Conservation (phyloP, 116 monocot species). For the Dioscorea cayenensis region DNA sequence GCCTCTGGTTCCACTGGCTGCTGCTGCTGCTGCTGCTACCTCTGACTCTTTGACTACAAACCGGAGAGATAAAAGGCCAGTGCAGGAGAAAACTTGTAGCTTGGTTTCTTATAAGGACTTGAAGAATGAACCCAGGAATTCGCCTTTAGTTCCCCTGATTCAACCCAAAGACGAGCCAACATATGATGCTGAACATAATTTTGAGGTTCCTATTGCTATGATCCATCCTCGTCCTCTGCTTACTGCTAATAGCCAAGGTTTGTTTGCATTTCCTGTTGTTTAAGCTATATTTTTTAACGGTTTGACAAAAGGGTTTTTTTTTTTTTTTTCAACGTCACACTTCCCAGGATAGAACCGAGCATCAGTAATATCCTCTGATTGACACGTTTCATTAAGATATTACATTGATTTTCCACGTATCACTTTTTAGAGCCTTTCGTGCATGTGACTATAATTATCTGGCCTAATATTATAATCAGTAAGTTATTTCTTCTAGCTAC, state of each 20-base stretch:
- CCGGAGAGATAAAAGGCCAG: background rate
- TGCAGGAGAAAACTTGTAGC: constrained; percentile 2
- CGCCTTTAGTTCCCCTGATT: background rate
- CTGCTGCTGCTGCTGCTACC: background rate
- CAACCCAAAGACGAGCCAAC: constrained; percentile 3
- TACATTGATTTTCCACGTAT: too few species aligned
- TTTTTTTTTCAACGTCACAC: background rate
- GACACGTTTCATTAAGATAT: too few species aligned
- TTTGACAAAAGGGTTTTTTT: background rate
- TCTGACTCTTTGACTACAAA: background rate
- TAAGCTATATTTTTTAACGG: background rate
- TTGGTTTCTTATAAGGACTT: constrained; percentile 15
- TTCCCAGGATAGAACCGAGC: background rate
- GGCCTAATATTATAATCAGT: too few species aligned
- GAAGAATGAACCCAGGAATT: constrained; percentile 18
- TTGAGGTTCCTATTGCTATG: constrained; percentile 42
- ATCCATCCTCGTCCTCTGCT: constrained; percentile 11
- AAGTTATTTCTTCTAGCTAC: too few species aligned
- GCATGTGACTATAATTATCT: too few species aligned
- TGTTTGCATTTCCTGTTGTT: background rate
- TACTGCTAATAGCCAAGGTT: constrained; percentile 21
- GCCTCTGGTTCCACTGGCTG: too few species aligned
- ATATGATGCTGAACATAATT: background rate
- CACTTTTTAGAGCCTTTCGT: too few species aligned
- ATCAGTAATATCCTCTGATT: too few species aligned